These are phyloP conservation scores for Trichoderma pleuroti DNA, from an alignment of 2,329 filamentous ascomycete species.

Conservation along the genomic window DNA sequence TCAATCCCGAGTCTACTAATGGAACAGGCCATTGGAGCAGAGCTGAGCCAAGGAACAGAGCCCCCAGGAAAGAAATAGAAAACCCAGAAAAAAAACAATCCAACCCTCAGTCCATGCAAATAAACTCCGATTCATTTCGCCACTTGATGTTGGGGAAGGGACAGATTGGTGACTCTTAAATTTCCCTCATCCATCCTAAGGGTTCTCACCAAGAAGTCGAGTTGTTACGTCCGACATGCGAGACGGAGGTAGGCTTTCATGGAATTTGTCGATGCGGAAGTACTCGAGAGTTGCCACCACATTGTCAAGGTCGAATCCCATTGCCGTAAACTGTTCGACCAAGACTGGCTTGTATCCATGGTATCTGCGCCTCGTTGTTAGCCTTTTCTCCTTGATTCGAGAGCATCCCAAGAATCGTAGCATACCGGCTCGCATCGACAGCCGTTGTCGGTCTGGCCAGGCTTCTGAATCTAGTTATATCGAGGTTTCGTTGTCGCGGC, in stretches of 20 bases:
- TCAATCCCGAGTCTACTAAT: background rate
- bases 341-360: conserved; percentile 82
- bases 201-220: conserved; percentile 72
- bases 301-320: conserved; percentile 87
- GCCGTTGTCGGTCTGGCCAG: conserved; percentile 40
- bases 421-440: conserved; percentile 31
- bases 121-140: background rate
- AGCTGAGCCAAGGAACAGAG: background rate
- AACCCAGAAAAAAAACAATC: background rate
- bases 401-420: background rate
- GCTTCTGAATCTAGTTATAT: conserved; percentile 46
- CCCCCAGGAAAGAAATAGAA: background rate
- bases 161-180: background rate
- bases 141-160: background rate
- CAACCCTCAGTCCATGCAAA: background rate
- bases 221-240: conserved; percentile 90
- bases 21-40: background rate
- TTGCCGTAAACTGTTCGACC: conserved; percentile 77
- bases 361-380: conserved; percentile 55
- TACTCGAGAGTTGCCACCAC: conserved; percentile 81
- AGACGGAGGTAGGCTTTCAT: conserved; percentile 73
- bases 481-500: conserved; percentile 43
- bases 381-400: background rate
- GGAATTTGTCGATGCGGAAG: conserved; percentile 75
- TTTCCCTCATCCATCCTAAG: conserved; percentile 29